Evolutionary conservation across 345 rosid species (phyloP).

Genomic region (Aquilaria malaccensis): DNA sequence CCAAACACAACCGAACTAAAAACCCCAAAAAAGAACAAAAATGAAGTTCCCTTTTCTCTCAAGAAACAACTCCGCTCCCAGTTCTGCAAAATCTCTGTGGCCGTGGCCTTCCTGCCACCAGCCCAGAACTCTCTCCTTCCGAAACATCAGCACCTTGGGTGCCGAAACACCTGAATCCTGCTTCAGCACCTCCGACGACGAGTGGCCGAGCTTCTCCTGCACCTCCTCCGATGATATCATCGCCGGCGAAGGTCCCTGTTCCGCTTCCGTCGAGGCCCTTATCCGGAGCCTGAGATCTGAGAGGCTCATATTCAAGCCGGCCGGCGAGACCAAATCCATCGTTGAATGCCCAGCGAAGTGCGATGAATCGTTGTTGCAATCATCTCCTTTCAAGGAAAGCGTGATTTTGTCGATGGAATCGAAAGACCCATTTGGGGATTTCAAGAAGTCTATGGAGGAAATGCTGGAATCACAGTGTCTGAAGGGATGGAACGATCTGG

Average conservation of each 20-base stretch:
- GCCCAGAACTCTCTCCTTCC: constrained; percentile 14
- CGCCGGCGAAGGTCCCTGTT: too few species aligned
- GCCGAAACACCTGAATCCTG: too few species aligned
- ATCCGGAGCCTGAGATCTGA: constrained; percentile 27
- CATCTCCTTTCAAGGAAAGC: constrained; percentile 20
- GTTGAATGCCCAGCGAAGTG: constrained; percentile 14
- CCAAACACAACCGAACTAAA: too few species aligned
- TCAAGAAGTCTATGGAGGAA: constrained; percentile 43
- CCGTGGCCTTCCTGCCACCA: constrained; percentile 13
- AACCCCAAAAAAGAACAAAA: too few species aligned
- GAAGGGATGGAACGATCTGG: constrained; percentile 29
- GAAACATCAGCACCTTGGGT: background rate
- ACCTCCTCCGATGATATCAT: too few species aligned
- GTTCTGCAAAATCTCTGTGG: background rate
- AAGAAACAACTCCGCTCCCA: too few species aligned
- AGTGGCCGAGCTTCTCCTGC: too few species aligned
- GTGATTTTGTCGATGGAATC: constrained; percentile 33
- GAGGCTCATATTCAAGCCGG: constrained; percentile 36
- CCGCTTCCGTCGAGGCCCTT: constrained; percentile 15
- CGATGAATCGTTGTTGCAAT: constrained; percentile 6
- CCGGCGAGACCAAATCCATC: constrained; percentile 24
- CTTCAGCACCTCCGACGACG: background rate
- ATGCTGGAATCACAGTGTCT: constrained; percentile 37
- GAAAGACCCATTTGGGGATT: constrained; percentile 36
- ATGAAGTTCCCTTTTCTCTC: too few species aligned